Evolutionary conservation across 345 rosid genomes (phyloP), one percentile per base, ranked within the genome.

Genomic region (Noccaea caerulescens): DNA sequence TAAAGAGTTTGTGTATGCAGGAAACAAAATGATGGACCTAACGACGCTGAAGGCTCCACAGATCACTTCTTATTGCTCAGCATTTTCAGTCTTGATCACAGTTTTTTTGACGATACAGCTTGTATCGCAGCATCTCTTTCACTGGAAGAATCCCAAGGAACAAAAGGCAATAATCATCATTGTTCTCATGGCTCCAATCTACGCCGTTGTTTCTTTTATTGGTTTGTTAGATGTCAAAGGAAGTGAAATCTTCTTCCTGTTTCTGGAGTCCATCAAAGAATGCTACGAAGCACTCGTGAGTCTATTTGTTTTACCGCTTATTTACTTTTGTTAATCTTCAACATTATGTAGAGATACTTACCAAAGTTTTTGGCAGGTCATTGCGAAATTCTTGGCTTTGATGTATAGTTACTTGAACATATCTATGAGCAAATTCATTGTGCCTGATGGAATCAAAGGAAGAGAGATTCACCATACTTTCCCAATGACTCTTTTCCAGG

Each of bases 401-500:
- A 80, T 93, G 96, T 93, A 91, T 70, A 88, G 96, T 71, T 90
- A 86, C 80, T 80, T 93, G 65, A 88, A 91, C 54, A 87, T 93
- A 73, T 93, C 98, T 32, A 87, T 88, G 18, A 90, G 96, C 82
- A 84, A 81, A 62, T 86, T 85, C 68, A 78, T 89, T 44, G 88
- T 93, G 57, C 96, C 97, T 9, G 97, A 91, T 79, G 94, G 73
- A 63, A 84, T 93, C 76, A 93, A 93, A 79, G 98, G 97, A 46
- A 86, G 97, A 77, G 90, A 89, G 80, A 82, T 93, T 77, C 97
- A 87, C 72, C 98, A 89, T 70, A 82, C 94, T 37, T 93, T 93
- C 68, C 98, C 98, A 20, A 86, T 93, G 94, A 93, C 98, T 38
- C 89, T 89, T 75, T 89, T 93, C 79, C 96, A 87, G 97, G 97